A percentile compares a stretch with the other conserved stretches of the same genome.
Conservation (phyloP, 345 rosid genomes). For the Moricandia arvensis region DNA sequence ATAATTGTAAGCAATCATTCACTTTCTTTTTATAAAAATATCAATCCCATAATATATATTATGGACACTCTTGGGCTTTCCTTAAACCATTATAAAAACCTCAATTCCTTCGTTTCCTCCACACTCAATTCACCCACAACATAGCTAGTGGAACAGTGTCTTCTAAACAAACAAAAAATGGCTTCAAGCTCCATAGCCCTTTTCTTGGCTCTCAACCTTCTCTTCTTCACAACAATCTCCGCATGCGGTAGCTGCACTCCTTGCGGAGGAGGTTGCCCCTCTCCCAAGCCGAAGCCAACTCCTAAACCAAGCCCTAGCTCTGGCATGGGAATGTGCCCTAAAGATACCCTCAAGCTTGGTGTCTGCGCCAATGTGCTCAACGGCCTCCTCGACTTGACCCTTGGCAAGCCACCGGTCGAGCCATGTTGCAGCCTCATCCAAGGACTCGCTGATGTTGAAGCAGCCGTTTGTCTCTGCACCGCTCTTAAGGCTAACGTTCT, state of each 20-base stretch:
- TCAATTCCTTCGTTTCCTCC: neutral
- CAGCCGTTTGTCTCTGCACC: slow-evolving; percentile 59
- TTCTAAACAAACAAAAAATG: slow-evolving; percentile 5
- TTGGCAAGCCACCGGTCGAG: slow-evolving; percentile 48
- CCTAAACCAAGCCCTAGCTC: slow-evolving; percentile 40
- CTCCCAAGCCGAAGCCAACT: slow-evolving; percentile 46
- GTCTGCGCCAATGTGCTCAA: slow-evolving; percentile 52
- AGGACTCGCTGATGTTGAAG: slow-evolving; percentile 55
- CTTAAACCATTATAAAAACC: neutral
- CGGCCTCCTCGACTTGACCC: slow-evolving; percentile 47
- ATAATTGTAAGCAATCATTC: neutral
- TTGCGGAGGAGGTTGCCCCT: slow-evolving; percentile 51
- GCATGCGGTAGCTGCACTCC: slow-evolving; percentile 40
- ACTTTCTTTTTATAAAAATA: neutral
- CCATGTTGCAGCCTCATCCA: slow-evolving; percentile 53
- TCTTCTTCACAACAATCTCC: slow-evolving; percentile 36
- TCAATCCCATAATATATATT: neutral
- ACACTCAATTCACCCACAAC: slow-evolving; percentile 9
- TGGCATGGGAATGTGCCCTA: slow-evolving; percentile 41
- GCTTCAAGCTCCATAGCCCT: slow-evolving; percentile 37
- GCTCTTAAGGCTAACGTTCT: slow-evolving; percentile 51
- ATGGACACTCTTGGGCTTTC: neutral
- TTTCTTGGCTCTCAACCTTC: slow-evolving; percentile 32
- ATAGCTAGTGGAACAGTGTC: slow-evolving; percentile 15
- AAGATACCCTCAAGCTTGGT: slow-evolving; percentile 52